These are phyloP conservation scores for Allium fistulosum DNA, from an alignment of 106 monocot genomes.

Conservation along the genomic window DNA sequence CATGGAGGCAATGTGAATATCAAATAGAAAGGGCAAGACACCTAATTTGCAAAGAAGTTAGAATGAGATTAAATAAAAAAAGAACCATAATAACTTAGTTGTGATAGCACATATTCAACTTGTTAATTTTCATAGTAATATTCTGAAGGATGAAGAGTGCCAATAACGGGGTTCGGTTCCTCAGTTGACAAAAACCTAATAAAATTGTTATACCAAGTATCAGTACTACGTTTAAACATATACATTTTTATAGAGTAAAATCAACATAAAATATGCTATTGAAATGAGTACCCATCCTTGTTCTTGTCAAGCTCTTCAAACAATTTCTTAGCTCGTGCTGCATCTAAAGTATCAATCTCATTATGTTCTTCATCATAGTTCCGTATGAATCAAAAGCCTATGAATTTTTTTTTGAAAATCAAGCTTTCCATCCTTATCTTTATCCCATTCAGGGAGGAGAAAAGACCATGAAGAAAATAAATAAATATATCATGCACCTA, in stretches of 20 bases:
- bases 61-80: neutral
- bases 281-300: slow-evolving; percentile 52
- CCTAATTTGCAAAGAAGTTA: neutral
- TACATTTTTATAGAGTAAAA: neutral
- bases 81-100: slow-evolving; percentile 27
- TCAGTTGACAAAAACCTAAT: slow-evolving; percentile 64
- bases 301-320: slow-evolving; percentile 77
- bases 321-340: slow-evolving; percentile 43
- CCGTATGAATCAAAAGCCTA: slow-evolving; percentile 71
- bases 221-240: slow-evolving; percentile 1
- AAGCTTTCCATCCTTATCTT: slow-evolving; percentile 79
- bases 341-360: slow-evolving; percentile 30
- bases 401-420: slow-evolving; percentile 70
- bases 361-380: slow-evolving; percentile 43
- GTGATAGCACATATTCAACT: slow-evolving; percentile 62
- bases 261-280: neutral
- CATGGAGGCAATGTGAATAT: neutral
- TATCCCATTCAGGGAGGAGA: slow-evolving; percentile 69
- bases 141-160: slow-evolving; percentile 76
- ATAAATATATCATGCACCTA: neutral
- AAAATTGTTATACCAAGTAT: slow-evolving; percentile 9
- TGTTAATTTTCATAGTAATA: slow-evolving; percentile 82
- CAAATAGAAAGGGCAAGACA: neutral
- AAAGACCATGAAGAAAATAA: neutral
- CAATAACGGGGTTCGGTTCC: slow-evolving; percentile 59